Evolutionary conservation across 768 basidiomycete species (phyloP).

Genomic region (Boletus subparvulus): DNA sequence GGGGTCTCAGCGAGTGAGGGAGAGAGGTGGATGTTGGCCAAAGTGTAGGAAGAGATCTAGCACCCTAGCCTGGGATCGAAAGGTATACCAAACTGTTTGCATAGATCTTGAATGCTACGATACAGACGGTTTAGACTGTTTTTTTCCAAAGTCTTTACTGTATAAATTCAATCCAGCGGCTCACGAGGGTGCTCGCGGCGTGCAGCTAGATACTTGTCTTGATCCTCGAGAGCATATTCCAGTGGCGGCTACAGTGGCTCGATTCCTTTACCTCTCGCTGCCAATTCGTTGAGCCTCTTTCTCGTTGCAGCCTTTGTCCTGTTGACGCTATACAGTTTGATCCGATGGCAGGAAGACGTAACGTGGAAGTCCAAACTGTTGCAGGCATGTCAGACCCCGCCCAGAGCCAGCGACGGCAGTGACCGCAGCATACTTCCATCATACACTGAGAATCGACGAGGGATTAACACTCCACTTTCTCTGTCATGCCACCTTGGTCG

Average conservation of each 20-base stretch:
- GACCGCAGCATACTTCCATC: slow-evolving; percentile 45
- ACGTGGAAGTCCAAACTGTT: slow-evolving; percentile 53
- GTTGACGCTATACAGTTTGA: slow-evolving; percentile 57
- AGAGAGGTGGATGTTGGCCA: slow-evolving; percentile 23
- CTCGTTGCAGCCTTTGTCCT: slow-evolving; percentile 41
- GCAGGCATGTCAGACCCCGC: too few relatives aligned
- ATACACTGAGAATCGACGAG: too few relatives aligned
- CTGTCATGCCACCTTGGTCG: slow-evolving; percentile 15
- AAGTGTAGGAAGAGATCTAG: slow-evolving; percentile 30
- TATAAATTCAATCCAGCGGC: background rate
- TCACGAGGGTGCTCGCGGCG: slow-evolving; percentile 9
- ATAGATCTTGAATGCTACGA: background rate
- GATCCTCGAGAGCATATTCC: slow-evolving; percentile 10
- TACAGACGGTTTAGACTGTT: background rate
- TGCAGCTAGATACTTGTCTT: slow-evolving; percentile 4
- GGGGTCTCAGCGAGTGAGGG: slow-evolving; percentile 8
- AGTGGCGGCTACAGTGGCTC: slow-evolving; percentile 10
- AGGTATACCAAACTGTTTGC: background rate
- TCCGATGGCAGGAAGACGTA: slow-evolving; percentile 52
- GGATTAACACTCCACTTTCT: slow-evolving; percentile 5
- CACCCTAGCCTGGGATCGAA: too few relatives aligned
- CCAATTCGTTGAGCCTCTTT: slow-evolving; percentile 41
- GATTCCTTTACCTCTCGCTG: slow-evolving; percentile 36
- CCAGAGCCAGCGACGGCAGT: too few relatives aligned
- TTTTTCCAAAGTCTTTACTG: background rate